phyloP scores from a whole-genome alignment of 148 eudicot genomes.

The Mesembryanthemum crystallinum region DNA sequence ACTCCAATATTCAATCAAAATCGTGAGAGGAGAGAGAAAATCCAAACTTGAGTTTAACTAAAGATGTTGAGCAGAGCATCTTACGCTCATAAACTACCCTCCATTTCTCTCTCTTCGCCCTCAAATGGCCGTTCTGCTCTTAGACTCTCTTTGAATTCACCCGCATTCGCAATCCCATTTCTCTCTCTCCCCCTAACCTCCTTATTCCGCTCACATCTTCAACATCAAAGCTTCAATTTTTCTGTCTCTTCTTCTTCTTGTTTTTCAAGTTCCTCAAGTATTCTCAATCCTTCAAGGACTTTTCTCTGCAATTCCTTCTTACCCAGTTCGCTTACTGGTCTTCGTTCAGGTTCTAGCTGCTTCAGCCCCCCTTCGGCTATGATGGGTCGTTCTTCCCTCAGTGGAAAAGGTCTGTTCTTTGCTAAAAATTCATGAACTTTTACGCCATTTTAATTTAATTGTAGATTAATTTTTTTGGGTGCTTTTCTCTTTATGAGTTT shows the following conservation, averaged over 20 bases:
- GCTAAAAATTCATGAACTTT: not conserved
- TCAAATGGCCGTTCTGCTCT: conserved; percentile 21
- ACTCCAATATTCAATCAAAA: conserved; percentile 1
- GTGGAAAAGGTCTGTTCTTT: conserved; percentile 27
- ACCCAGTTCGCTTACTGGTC: conserved; percentile 24
- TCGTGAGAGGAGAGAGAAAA: not conserved
- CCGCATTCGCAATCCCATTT: conserved; percentile 16
- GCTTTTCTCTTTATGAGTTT: not conserved
- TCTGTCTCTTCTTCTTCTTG: conserved; percentile 14
- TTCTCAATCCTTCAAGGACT: not conserved
- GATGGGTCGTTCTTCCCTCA: conserved; percentile 31
- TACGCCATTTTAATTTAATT: not conserved
- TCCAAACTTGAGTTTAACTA: not conserved
- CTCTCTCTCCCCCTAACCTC: conserved; percentile 22
- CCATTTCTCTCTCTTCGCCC: conserved; percentile 17
- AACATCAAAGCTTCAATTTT: conserved; percentile 14
- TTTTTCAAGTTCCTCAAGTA: not conserved
- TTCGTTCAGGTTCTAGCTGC: conserved; percentile 4
- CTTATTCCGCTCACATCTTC: conserved; percentile 15
- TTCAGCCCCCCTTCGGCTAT: conserved; percentile 24
- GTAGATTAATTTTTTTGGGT: not conserved
- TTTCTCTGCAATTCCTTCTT: conserved; percentile 11
- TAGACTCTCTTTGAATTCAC: conserved; percentile 24
- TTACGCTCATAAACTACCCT: conserved; percentile 26
- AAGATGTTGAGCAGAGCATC: conserved; percentile 28